Evolutionary conservation across 2,329 filamentous ascomycete genomes (phyloP).

Genomic region (Reticulascus tulasneorum): DNA sequence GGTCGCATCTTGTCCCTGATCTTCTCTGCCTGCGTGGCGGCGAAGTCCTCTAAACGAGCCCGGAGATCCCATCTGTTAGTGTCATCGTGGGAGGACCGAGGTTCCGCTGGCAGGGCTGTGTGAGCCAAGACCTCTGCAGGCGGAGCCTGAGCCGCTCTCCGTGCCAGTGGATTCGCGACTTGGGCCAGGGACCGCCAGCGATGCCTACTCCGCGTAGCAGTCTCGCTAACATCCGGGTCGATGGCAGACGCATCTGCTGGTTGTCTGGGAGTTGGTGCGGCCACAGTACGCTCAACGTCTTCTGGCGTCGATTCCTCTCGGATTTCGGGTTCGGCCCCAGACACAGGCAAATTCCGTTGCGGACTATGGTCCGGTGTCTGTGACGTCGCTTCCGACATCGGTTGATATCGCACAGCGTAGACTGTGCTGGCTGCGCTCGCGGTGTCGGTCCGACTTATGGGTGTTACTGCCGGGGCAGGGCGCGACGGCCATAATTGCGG

Average conservation of each 20-base stretch:
- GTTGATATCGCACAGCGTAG: constrained; percentile 59
- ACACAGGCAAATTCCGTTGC: too few relatives aligned
- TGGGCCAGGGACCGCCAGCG: constrained; percentile 27
- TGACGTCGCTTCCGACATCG: constrained; percentile 46
- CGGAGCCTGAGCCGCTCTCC: constrained; percentile 13
- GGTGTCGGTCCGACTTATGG: constrained; percentile 58
- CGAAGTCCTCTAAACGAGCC: constrained; percentile 56
- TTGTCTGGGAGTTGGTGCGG: constrained; percentile 11
- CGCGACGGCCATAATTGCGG: constrained; percentile 52
- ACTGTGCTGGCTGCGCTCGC: constrained; percentile 61
- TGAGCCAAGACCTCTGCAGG: constrained; percentile 9
- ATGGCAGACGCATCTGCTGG: constrained; percentile 6
- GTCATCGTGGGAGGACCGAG: constrained; percentile 20
- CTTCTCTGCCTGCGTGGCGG: constrained; percentile 56
- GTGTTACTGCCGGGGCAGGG: constrained; percentile 52
- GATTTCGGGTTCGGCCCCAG: constrained; percentile 5
- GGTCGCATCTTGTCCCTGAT: constrained; percentile 53
- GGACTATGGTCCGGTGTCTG: constrained; percentile 4
- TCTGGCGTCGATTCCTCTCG: constrained; percentile 7
- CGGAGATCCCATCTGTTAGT: constrained; percentile 51
- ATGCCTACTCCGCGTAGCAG: constrained; percentile 13
- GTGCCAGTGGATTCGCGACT: constrained; percentile 24
- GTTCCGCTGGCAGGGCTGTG: constrained; percentile 5
- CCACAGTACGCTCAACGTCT: constrained; percentile 18
- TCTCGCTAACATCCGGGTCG: constrained; percentile 23